Percentiles rank a stretch among this genome's conserved stretches.
These are phyloP conservation scores for Xylaria scruposa DNA, from an alignment of 495 filamentous ascomycete genomes.

Conservation along the genomic window DNA sequence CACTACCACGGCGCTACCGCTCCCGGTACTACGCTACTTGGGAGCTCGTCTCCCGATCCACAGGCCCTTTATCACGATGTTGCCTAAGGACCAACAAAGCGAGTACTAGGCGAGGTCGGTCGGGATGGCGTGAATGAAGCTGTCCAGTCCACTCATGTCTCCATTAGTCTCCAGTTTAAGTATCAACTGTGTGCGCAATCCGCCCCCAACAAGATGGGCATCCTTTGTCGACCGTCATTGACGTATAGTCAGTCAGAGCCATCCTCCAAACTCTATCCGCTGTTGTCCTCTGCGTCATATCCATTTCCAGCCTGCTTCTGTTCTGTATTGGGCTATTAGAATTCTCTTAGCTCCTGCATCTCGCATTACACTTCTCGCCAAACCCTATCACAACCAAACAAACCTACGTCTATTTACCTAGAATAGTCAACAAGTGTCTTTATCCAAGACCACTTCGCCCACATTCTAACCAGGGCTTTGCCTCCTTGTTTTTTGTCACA, in stretches of 20 bases:
- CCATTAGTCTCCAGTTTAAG: slow-evolving; percentile 16
- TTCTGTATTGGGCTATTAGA: not conserved
- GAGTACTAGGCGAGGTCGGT: slow-evolving; percentile 4
- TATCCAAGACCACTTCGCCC: not conserved
- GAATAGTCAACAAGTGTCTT: not conserved
- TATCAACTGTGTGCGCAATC: not conserved
- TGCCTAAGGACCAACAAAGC: slow-evolving; percentile 13
- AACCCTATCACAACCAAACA: not conserved
- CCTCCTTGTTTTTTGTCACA: not conserved
- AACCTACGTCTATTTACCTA: not conserved
- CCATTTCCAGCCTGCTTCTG: not conserved
- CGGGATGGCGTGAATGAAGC: not conserved
- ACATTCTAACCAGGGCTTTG: not conserved
- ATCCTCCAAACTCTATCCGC: slow-evolving; percentile 19
- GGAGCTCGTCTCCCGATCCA: slow-evolving; percentile 15
- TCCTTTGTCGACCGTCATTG: not conserved
- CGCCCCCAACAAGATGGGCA: not conserved
- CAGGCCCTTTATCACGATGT: slow-evolving; percentile 13
- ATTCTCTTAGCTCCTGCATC: slow-evolving; percentile 10
- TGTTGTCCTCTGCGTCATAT: slow-evolving; percentile 21
- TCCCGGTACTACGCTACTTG: slow-evolving; percentile 15
- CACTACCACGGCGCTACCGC: slow-evolving; percentile 13
- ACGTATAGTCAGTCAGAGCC: slow-evolving; percentile 9
- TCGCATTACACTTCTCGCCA: not conserved
- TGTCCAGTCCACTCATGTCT: not conserved